Evolutionary conservation across 1,284 basidiomycete species (phyloP).

Genomic region (Apiotrichum veenhuisii): DNA sequence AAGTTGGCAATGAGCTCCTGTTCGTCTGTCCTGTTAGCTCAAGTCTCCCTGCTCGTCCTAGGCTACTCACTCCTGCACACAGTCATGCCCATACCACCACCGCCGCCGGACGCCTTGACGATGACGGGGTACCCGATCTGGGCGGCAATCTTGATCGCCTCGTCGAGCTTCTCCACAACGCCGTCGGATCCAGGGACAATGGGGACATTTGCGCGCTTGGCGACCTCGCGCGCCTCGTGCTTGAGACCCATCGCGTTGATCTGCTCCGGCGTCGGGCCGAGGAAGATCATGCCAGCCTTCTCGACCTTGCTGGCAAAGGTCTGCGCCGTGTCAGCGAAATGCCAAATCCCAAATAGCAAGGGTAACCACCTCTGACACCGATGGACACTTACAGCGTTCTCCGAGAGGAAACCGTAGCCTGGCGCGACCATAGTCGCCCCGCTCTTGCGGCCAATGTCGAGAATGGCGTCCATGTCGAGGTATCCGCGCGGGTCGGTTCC

Average conservation of each 20-base stretch:
- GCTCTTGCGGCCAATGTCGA: slow-evolving; percentile 53
- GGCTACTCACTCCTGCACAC: slow-evolving; percentile 56
- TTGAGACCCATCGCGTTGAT: slow-evolving; percentile 63
- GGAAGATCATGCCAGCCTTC: slow-evolving; percentile 57
- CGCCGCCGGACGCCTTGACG: slow-evolving; percentile 63
- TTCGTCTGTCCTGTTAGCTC: slow-evolving; percentile 33
- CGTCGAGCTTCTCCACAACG: slow-evolving; percentile 52
- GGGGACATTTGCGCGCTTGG: slow-evolving; percentile 55
- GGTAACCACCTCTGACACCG: too few species aligned
- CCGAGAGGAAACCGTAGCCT: slow-evolving; percentile 65
- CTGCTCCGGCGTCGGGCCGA: slow-evolving; percentile 59
- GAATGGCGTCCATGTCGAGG: slow-evolving; percentile 51
- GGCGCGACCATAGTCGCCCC: slow-evolving; percentile 60
- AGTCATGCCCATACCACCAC: slow-evolving; percentile 67
- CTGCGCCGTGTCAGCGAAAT: slow-evolving; percentile 11
- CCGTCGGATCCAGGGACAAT: slow-evolving; percentile 59
- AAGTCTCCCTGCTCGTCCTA: slow-evolving; percentile 41
- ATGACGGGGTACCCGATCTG: slow-evolving; percentile 57
- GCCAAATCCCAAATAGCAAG: not conserved
- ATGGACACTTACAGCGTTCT: slow-evolving; percentile 56
- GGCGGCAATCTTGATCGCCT: slow-evolving; percentile 52
- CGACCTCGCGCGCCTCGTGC: slow-evolving; percentile 59
- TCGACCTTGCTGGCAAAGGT: slow-evolving; percentile 56
- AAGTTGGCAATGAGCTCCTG: slow-evolving; percentile 53
- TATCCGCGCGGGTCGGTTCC: slow-evolving; percentile 52